Conservation (phyloP, 2,329 filamentous ascomycete genomes). For the Coniochaeta pulveracea region DNA sequence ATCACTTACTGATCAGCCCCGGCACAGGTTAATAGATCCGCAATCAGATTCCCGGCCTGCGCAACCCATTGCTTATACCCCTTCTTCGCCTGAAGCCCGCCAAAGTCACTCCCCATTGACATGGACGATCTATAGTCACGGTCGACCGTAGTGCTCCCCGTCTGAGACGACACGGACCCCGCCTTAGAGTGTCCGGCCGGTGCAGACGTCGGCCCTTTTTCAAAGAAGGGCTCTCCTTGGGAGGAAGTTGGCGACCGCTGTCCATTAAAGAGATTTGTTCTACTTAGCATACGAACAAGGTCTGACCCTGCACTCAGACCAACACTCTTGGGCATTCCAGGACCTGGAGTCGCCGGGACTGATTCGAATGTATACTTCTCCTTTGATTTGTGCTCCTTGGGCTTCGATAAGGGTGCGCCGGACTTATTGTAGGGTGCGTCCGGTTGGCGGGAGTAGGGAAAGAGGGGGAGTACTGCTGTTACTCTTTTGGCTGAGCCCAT, state of each 20-base stretch:
- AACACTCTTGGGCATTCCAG: constrained; percentile 55
- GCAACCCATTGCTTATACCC: constrained; percentile 99
- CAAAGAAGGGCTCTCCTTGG: too few species aligned
- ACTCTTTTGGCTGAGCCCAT: constrained; percentile 72
- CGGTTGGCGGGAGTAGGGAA: constrained; percentile 93
- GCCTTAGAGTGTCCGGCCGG: too few species aligned
- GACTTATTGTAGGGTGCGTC: constrained; percentile 95
- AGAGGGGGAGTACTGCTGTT: constrained; percentile 87
- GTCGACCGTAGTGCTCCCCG: too few species aligned
- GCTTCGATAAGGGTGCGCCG: constrained; percentile 75
- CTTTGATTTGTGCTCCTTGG: constrained; percentile 36
- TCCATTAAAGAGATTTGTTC: constrained; percentile 46
- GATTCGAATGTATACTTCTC: constrained; percentile 84
- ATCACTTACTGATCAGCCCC: constrained; percentile 75
- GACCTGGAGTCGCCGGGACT: constrained; percentile 74
- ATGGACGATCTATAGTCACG: too few species aligned
- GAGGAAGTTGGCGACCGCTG: constrained; percentile 9
- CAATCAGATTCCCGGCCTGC: constrained; percentile 88
- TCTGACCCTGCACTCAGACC: constrained; percentile 59
- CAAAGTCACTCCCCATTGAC: too few species aligned
- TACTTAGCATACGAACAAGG: constrained; percentile 63
- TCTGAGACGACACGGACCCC: too few species aligned
- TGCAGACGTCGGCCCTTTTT: too few species aligned
- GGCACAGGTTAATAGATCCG: constrained; percentile 87
- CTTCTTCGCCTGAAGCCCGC: constrained; percentile 63